Evolutionary conservation across 208 protist species (phyloP).

Genomic region (Leishmania turanica): DNA sequence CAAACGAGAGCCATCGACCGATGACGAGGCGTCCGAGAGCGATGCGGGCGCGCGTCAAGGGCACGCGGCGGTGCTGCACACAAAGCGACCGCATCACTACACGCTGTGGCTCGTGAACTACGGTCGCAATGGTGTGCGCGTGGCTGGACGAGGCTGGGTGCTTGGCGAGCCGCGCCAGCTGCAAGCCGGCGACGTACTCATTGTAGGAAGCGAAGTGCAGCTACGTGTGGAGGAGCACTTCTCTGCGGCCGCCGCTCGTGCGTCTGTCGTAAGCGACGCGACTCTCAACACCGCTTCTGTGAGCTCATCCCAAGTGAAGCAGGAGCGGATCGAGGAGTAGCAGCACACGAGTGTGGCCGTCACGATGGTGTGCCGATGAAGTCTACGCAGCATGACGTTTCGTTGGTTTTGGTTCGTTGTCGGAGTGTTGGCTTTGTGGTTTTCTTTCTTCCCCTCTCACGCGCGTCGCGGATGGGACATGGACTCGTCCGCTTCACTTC

Average conservation of each 20-base stretch:
- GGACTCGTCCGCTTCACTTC: neutral
- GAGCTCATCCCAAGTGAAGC: constrained; percentile 28
- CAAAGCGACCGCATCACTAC: constrained; percentile 36
- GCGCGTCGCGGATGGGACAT: neutral
- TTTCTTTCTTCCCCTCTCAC: neutral
- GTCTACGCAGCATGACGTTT: neutral
- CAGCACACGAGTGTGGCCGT: neutral
- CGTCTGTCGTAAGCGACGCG: neutral
- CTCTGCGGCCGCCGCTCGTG: constrained; percentile 3
- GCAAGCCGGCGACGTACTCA: constrained; percentile 35
- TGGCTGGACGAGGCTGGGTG: constrained; percentile 24
- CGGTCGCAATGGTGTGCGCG: constrained; percentile 60
- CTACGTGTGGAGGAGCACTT: constrained; percentile 26
- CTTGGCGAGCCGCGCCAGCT: constrained; percentile 54
- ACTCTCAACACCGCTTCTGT: neutral
- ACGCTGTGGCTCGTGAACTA: constrained; percentile 75
- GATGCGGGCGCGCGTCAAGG: neutral
- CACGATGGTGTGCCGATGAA: neutral
- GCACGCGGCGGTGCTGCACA: constrained; percentile 23
- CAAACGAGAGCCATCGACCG: neutral
- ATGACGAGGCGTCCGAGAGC: constrained; percentile 14
- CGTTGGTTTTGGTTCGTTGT: too few species aligned
- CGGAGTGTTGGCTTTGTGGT: neutral
- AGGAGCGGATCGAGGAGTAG: constrained; percentile 22
- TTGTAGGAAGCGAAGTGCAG: constrained; percentile 43